Evolutionary conservation across 2,329 filamentous ascomycete species (phyloP), one percentile per base, ranked within the genome.

Genomic region (Exophiala lecanii-corni): DNA sequence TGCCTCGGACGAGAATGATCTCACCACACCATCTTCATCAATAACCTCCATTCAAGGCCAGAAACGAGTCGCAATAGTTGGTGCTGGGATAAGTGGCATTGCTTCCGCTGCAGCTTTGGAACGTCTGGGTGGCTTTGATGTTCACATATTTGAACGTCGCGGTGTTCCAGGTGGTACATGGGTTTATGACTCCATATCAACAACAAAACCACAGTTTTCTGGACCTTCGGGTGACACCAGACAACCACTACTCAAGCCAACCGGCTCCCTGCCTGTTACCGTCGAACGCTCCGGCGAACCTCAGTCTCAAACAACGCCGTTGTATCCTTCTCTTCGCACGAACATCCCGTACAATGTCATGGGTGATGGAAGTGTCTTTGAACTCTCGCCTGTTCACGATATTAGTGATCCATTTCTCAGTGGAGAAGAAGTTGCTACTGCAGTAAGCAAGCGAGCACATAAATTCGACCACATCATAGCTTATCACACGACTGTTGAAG

Each of bases 21-120:
- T n/a, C 7, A n/a, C 7, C 25, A 28, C 25, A 28, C 25, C 25
- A n/a, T n/a, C 25, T 7, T 28, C 25, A 9, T 7, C 25, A 7
- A 7, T n/a, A 28, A 7, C n/a, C 25, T 7, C n/a, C 25, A n/a
- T 9, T 7, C 25, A 28, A 7, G 17, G 34, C 34, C 7, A 10
- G 5, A 9, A 21, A 21, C 17, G 3, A n/a, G 34, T 36, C 5
- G 34, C 34, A 2, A 36, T 36, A 5, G n/a, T 36, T 21, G 34
- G 34, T 9, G 34, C 34, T 19, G 34, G 34, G 21, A 19, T 36
- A 2, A 3, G 9, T n/a, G 34, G 34, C n/a, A 36, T 36, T 36
- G 9, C 6, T 3, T 36, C 34, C 2, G 34, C 34, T 36, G 15
- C 9, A 7, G 15, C 34, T 7, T 36, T 36, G 9, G n/a, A n/a